Evolutionary conservation across 495 filamentous ascomycete genomes (phyloP), one percentile per base, ranked within the genome.

Genomic region (Lophium mytilinum): DNA sequence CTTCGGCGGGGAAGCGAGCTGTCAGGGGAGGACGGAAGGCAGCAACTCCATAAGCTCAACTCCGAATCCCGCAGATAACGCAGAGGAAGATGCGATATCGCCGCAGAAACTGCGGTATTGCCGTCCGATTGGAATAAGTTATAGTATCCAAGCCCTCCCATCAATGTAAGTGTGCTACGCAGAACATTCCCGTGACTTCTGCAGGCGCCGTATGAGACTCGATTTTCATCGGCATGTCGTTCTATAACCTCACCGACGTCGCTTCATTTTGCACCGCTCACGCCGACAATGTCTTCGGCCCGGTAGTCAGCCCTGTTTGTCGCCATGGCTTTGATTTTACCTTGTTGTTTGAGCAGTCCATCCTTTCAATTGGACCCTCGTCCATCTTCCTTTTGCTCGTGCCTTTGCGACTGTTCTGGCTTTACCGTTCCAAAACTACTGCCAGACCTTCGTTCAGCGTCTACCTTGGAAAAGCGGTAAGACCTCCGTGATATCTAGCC

Each of bases 361-460:
- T 86, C 64, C 82, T 87, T 52, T 86, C 85, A 61, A 82, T 80
- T 48, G 45, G 8, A 9, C 45, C 45, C 14, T 48, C 45, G 45
- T 48, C 45, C 33, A 48, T 48, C 45, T 48, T 48, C 19, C 45
- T 48, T 48, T 24, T 48, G 45, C 45, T 48, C 14, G 45, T 48
- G 45, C 45, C 45, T 21, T 48, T 48, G 19, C 24, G 45, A 24
- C 30, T 48, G 45, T 30, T 48, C 45, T 48, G 45, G 45, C 45
- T 48, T 2, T 48, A 48, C 33, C 17, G 45, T 48, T 48, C 45
- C 17, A 24, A 24, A 14, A 48, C 33, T n/a, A 48, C 45, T 33
- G 33, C 45, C 18, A 15, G 24, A 18, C 19, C 45, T 48, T 24
- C 21, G 2, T 15, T 17, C 10, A 48, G 15, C 33, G 45, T 48